Conservation (phyloP, 345 rosid genomes). For the Eucalyptus regnans region DNA sequence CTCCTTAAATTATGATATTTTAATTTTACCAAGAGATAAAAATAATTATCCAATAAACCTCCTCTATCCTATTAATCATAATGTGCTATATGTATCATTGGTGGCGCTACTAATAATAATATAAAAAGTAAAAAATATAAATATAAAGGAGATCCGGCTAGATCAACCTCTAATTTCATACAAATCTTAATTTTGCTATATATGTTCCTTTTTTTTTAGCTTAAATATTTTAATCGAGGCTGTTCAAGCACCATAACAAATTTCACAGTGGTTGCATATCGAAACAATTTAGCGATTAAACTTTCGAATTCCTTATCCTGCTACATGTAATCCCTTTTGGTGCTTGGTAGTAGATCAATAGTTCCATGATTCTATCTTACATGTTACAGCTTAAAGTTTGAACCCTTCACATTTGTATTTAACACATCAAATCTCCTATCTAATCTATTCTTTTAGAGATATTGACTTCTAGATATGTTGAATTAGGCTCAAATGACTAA, state of each 20-base stretch:
- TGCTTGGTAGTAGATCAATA: not conserved
- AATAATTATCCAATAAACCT: not conserved
- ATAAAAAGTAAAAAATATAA: not conserved
- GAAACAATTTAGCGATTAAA: not conserved
- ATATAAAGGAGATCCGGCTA: not conserved
- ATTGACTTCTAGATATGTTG: not conserved
- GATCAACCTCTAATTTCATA: not conserved
- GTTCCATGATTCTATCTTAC: not conserved
- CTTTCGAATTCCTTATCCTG: not conserved
- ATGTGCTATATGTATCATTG: not conserved
- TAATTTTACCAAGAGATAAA: not conserved
- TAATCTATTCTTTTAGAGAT: not conserved
- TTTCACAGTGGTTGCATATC: not conserved
- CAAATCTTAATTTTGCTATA: not conserved
- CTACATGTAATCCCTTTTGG: not conserved
- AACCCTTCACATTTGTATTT: not conserved
- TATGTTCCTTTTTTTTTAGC: not conserved
- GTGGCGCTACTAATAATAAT: not conserved
- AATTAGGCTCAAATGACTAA: not conserved
- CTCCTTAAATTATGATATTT: not conserved
- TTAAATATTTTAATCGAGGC: not conserved
- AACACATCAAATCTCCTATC: not conserved
- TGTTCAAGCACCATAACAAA: not conserved
- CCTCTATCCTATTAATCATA: not conserved
- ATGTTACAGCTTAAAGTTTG: not conserved